A percentile compares a stretch with the other conserved stretches of the same genome.
Evolutionary conservation across 164 flowering plant genomes (phyloP).

Genomic region (Umbilicus rupestris): DNA sequence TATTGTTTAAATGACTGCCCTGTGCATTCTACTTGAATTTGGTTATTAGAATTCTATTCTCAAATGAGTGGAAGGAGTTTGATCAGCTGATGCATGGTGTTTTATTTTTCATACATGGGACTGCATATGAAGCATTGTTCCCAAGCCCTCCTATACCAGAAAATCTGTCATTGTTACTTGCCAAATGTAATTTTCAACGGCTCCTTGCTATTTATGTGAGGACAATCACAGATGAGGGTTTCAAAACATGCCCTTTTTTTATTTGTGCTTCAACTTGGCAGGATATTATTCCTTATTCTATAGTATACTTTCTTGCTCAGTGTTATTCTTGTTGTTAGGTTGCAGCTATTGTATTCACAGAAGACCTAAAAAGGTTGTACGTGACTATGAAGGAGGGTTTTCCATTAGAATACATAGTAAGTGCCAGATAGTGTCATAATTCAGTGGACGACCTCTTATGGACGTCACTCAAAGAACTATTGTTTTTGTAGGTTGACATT

Average conservation of each 20-base stretch:
- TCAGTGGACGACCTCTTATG: background rate
- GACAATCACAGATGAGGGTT: background rate
- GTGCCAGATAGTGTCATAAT: conserved; percentile 18
- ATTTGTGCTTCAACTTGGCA: background rate
- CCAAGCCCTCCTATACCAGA: background rate
- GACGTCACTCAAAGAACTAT: background rate
- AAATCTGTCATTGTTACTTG: background rate
- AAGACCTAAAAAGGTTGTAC: conserved; percentile 80
- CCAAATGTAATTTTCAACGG: background rate
- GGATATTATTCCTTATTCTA: background rate
- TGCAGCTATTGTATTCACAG: conserved; percentile 88
- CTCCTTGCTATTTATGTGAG: background rate
- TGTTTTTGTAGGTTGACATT: conserved; percentile 67
- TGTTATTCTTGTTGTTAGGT: conserved; percentile 41
- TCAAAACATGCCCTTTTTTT: background rate
- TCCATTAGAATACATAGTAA: conserved; percentile 82
- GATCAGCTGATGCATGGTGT: background rate
- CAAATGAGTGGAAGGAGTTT: no score
- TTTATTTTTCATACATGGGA: background rate
- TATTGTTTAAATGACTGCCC: no score
- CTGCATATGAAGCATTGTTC: background rate
- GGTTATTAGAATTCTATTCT: no score
- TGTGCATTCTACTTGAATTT: background rate
- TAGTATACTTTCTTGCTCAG: background rate
- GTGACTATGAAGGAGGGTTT: conserved; percentile 97